Percentiles rank a stretch among this genome's conserved stretches.
Evolutionary conservation across 2,329 filamentous ascomycete species (phyloP).

Genomic region (Monilinia vaccinii-corymbosi): DNA sequence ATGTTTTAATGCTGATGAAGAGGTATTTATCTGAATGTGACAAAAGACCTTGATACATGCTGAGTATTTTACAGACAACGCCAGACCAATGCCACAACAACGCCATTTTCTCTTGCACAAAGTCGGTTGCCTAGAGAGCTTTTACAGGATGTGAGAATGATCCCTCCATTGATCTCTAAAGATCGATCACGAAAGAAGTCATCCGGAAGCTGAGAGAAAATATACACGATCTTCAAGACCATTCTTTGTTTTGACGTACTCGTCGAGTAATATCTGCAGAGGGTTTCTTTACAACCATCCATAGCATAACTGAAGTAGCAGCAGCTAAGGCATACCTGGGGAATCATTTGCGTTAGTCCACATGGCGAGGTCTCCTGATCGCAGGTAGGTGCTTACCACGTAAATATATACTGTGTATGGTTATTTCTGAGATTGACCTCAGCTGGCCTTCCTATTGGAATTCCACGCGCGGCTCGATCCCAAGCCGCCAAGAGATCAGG

Average conservation of each 20-base stretch:
- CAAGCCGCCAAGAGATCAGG: constrained; percentile 70
- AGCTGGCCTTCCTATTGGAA: constrained; percentile 79
- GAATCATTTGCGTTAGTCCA: neutral
- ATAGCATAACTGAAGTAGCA: constrained; percentile 91
- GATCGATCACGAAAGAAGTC: neutral
- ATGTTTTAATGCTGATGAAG: constrained; percentile 73
- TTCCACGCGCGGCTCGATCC: constrained; percentile 67
- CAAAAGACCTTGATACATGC: constrained; percentile 16
- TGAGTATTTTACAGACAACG: constrained; percentile 56
- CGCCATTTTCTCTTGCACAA: constrained; percentile 77
- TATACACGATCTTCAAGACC: constrained; percentile 43
- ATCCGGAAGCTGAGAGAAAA: constrained; percentile 33
- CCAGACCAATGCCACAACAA: constrained; percentile 60
- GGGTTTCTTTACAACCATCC: constrained; percentile 87
- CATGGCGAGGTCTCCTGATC: neutral
- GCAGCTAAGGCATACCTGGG: constrained; percentile 73
- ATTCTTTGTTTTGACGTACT: constrained; percentile 67
- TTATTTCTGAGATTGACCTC: constrained; percentile 95
- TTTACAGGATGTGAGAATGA: constrained; percentile 72
- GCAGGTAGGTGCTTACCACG: constrained; percentile 62
- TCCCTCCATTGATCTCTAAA: constrained; percentile 43
- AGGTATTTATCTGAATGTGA: constrained; percentile 44
- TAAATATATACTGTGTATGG: constrained; percentile 97
- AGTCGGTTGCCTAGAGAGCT: constrained; percentile 74
- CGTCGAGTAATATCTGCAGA: constrained; percentile 62